Conservation (phyloP, 768 basidiomycete genomes). For the Mycena floridula region DNA sequence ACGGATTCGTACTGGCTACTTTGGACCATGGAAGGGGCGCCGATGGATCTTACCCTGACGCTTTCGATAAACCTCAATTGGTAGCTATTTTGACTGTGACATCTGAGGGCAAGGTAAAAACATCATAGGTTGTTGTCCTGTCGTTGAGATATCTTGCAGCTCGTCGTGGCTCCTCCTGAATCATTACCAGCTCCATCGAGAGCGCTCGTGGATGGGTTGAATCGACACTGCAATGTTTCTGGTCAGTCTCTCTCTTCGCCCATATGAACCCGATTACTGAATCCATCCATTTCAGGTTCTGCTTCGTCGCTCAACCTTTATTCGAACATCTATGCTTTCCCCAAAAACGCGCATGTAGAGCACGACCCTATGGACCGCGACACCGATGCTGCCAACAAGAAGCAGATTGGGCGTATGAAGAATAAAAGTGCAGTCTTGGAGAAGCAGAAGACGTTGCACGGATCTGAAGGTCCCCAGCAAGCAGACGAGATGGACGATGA, state of each 20-base stretch:
- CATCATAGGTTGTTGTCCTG: not conserved
- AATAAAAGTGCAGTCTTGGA: constrained; percentile 42
- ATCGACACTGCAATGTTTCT: constrained; percentile 2
- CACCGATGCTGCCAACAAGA: constrained; percentile 26
- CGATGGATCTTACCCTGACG: constrained; percentile 10
- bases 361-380: constrained; percentile 17
- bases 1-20: constrained; percentile 36
- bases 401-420: constrained; percentile 42
- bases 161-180: constrained; percentile 10
- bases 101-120: constrained; percentile 8
- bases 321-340: not conserved
- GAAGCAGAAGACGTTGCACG: constrained; percentile 16
- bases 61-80: constrained; percentile 17
- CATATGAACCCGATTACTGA: not conserved
- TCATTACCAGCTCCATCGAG: constrained; percentile 1
- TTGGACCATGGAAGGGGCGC: constrained; percentile 40
- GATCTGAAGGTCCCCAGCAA: constrained; percentile 2
- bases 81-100: constrained; percentile 12
- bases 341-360: constrained; percentile 10
- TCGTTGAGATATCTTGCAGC: constrained; percentile 1
- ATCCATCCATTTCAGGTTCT: not conserved
- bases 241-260: not conserved
- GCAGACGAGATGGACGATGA: constrained; percentile 21
- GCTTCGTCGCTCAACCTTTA: constrained; percentile 3
- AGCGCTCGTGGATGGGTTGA: constrained; percentile 1